Evolutionary conservation across 495 filamentous ascomycete genomes (phyloP), one percentile per base, ranked within the genome.

Genomic region (Penicillium mononematosum): DNA sequence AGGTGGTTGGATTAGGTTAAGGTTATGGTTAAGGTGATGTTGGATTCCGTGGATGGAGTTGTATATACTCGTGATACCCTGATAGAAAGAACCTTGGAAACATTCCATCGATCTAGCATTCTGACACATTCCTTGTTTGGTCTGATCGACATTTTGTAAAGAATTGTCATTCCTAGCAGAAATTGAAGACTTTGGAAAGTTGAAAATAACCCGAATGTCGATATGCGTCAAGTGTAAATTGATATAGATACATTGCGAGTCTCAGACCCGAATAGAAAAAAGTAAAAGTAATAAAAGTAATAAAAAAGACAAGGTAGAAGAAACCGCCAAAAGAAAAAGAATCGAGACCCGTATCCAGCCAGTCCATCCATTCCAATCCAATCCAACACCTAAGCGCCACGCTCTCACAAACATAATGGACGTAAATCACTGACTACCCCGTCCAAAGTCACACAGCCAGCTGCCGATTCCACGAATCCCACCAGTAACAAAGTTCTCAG

Each of bases 231-330:
- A 32, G 19, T 50, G 2, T 34, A 14, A 55, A 39, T 44, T 58
- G 34, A 58, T 50, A 57, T 53, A 38, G 36, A 58, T 47, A 45
- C 36, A 54, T 47, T 16, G 4, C 16, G 61, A 50, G 60, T 63
- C 60, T 36, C 60, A 42, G 54, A 61, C 55, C 24, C 50, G 38
- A 17, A 27, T 19, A n/a, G 27, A 48, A 31, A 2, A 4, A 17
- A n/a, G 32, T 57, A 39, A 61, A 10, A 19, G 38, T 55, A 41
- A 61, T 49, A 49, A 49, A 29, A 31, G 32, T 31, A 46, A 48
- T 53, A 25, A 60, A 58, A 58, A 51, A 53, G 16, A 58, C 38
- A 55, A 61, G 29, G 39, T 60, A 58, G 50, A 58, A 47, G 38
- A 56, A 50, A 27, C 27, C 45, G 27, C 9, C 25, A 9, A 46